phyloP scores from a whole-genome alignment of 148 eudicot species.

The Bassia scoparia region DNA sequence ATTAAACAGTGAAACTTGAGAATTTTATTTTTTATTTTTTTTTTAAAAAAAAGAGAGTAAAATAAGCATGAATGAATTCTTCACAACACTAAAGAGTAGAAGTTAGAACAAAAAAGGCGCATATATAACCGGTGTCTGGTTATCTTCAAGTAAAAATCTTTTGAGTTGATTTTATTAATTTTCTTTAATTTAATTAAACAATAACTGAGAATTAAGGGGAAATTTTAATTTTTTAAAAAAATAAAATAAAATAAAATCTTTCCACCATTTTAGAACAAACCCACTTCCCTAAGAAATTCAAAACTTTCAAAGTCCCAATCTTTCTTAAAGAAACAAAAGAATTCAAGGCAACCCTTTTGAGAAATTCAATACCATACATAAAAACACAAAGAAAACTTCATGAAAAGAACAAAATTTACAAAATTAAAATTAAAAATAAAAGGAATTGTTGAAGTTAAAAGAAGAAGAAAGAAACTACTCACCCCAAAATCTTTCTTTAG shows the following conservation, averaged over 20 bases:
- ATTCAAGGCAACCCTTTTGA: background rate
- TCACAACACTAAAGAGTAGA: background rate
- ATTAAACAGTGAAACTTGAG: background rate
- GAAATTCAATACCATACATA: background rate
- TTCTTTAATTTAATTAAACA: background rate
- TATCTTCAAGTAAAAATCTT: no score
- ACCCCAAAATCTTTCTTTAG: conserved; percentile 6
- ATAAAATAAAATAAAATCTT: background rate
- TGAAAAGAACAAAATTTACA: background rate
- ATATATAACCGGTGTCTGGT: background rate
- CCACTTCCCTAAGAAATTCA: conserved; percentile 9
- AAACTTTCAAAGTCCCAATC: background rate
- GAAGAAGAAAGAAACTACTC: background rate
- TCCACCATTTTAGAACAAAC: conserved; percentile 5
- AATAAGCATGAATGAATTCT: background rate
- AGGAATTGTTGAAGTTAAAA: background rate
- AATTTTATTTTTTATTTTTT: background rate
- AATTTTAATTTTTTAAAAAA: conserved; percentile 11
- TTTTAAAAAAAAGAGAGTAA: background rate
- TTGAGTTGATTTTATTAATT: background rate
- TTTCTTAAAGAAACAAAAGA: background rate
- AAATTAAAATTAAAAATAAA: background rate
- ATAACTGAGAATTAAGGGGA: background rate
- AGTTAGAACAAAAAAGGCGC: background rate
- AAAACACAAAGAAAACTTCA: background rate